These are phyloP conservation scores for Xylaria castorea DNA, from an alignment of 495 filamentous ascomycete genomes.

Conservation along the genomic window DNA sequence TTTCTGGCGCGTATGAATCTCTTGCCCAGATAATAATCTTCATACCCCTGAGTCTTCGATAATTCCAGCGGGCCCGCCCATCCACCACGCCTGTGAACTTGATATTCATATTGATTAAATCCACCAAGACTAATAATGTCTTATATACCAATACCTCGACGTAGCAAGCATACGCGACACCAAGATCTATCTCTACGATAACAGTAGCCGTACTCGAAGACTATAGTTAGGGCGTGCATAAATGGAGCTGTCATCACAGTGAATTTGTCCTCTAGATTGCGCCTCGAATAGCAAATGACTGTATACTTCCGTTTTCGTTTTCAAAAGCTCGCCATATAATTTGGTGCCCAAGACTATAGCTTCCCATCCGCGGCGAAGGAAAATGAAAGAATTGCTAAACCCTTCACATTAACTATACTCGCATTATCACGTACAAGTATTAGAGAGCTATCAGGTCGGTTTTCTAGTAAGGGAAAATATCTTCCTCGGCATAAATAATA, in stretches of 20 bases:
- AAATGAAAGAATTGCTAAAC: too few species aligned
- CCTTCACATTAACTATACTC: not conserved
- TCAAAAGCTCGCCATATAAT: not conserved
- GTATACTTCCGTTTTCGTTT: not conserved
- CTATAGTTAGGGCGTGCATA: not conserved
- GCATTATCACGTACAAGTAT: not conserved
- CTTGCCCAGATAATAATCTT: too few species aligned
- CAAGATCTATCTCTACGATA: not conserved
- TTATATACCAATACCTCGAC: too few species aligned
- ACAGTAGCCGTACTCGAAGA: not conserved
- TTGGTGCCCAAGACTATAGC: not conserved
- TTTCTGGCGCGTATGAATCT: too few species aligned
- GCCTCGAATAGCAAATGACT: not conserved
- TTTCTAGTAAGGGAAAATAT: not conserved
- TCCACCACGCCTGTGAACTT: too few species aligned
- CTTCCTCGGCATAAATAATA: not conserved
- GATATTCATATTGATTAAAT: too few species aligned
- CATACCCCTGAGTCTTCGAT: too few species aligned
- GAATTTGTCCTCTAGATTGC: not conserved
- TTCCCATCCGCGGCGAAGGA: too few species aligned
- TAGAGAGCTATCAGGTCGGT: not conserved
- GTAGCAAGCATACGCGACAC: not conserved
- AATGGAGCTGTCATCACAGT: not conserved
- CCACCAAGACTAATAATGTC: too few species aligned
- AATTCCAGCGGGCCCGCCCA: too few species aligned